These are phyloP conservation scores for Tarenaya hassleriana DNA, from an alignment of 345 rosid genomes.

Conservation along the genomic window DNA sequence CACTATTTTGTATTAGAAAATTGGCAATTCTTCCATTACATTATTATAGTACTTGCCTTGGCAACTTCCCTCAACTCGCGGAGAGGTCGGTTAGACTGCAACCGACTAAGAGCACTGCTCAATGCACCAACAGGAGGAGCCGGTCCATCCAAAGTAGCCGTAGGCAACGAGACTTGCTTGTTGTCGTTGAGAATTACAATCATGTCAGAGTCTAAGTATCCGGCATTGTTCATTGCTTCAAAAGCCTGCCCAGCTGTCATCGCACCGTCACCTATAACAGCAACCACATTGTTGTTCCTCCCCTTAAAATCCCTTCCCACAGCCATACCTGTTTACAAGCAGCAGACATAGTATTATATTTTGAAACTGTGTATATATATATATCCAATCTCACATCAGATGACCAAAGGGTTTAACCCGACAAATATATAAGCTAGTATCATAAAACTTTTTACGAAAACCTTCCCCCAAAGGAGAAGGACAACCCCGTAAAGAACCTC, in stretches of 20 bases:
- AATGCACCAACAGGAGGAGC: slow-evolving; percentile 94
- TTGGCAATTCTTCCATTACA: too few relatives aligned
- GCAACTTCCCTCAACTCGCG: slow-evolving; percentile 96
- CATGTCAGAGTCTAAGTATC: slow-evolving; percentile 95
- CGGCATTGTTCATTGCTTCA: slow-evolving; percentile 98
- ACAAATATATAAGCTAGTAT: too few relatives aligned
- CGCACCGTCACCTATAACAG: slow-evolving; percentile 95
- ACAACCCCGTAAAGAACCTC: too few relatives aligned
- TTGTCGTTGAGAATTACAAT: slow-evolving; percentile 95
- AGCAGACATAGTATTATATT: too few relatives aligned
- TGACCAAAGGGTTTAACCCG: too few relatives aligned
- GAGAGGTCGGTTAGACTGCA: slow-evolving; percentile 92
- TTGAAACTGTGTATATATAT: too few relatives aligned
- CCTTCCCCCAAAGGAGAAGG: too few relatives aligned
- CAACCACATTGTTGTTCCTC: slow-evolving; percentile 58
- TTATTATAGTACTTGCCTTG: slow-evolving; percentile 46
- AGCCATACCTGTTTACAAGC: slow-evolving; percentile 69
- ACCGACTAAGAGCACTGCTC: slow-evolving; percentile 91
- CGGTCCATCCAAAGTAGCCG: slow-evolving; percentile 91
- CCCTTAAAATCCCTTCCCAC: slow-evolving; percentile 91
- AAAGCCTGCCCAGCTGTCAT: slow-evolving; percentile 99
- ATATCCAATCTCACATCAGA: too few relatives aligned
- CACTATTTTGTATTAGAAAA: too few relatives aligned
- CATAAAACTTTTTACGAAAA: too few relatives aligned
- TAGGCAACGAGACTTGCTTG: slow-evolving; percentile 94